Percentiles rank a stretch among this genome's conserved stretches.
These are phyloP conservation scores for Colletotrichum filicis DNA, from an alignment of 2,329 filamentous ascomycete genomes.

Conservation along the genomic window DNA sequence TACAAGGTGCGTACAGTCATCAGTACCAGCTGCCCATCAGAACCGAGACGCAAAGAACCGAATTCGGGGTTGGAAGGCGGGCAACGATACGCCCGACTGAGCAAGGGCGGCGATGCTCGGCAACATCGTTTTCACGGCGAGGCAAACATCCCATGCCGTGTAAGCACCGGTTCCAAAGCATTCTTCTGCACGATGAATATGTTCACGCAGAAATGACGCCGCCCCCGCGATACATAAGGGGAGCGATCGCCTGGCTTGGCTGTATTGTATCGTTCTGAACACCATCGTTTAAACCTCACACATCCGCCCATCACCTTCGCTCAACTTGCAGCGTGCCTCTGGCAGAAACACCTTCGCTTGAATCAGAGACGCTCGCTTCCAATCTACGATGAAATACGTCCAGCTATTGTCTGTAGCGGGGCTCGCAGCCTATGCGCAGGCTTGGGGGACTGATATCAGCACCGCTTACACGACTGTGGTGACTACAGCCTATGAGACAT, in stretches of 20 bases:
- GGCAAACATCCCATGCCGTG: slow-evolving; percentile 5
- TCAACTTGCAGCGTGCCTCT: slow-evolving; percentile 37
- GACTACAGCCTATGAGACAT: slow-evolving; percentile 51
- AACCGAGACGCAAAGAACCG: slow-evolving; percentile 4
- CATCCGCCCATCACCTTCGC: slow-evolving; percentile 28
- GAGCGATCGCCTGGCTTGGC: slow-evolving; percentile 6
- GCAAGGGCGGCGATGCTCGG: neutral
- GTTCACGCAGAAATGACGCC: neutral
- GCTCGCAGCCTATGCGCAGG: slow-evolving; percentile 43
- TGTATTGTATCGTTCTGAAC: neutral
- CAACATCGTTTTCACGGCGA: neutral
- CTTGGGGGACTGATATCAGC: slow-evolving; percentile 37
- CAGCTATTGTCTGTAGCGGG: slow-evolving; percentile 46
- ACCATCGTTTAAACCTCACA: neutral
- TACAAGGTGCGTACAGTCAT: slow-evolving; percentile 29
- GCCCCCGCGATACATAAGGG: slow-evolving; percentile 22
- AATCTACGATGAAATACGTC: slow-evolving; percentile 48
- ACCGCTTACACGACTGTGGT: slow-evolving; percentile 49
- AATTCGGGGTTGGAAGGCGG: slow-evolving; percentile 3
- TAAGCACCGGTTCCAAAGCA: slow-evolving; percentile 8
- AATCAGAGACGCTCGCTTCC: slow-evolving; percentile 38
- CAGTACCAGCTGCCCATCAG: slow-evolving; percentile 5
- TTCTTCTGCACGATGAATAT: slow-evolving; percentile 18
- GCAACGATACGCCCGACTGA: slow-evolving; percentile 9
- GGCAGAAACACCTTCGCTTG: slow-evolving; percentile 36